Evolutionary conservation across 106 monocot genomes (phyloP).

Genomic region (Apostasia shenzhenica): DNA sequence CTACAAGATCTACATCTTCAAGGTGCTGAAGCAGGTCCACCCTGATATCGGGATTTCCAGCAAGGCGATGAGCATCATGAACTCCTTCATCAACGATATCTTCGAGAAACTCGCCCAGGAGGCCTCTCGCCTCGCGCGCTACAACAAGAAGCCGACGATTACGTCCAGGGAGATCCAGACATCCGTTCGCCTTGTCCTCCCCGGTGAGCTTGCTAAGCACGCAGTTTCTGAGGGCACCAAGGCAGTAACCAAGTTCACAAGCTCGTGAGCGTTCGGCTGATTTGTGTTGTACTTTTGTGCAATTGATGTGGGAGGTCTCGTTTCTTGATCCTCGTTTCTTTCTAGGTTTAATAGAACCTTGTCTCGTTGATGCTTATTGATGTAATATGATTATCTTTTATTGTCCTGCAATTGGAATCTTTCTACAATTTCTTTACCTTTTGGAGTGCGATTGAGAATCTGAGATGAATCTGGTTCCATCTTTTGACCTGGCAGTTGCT

Average conservation of each 20-base stretch:
- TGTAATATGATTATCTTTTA: no score
- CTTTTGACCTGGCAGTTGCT: no score
- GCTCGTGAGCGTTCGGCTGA: neutral
- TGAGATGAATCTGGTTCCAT: no score
- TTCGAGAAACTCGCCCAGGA: slow-evolving; percentile 96
- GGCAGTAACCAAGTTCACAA: slow-evolving; percentile 46
- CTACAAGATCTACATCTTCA: slow-evolving; percentile 43
- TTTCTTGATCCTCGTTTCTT: no score
- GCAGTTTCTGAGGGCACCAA: slow-evolving; percentile 46
- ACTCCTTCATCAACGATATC: slow-evolving; percentile 97
- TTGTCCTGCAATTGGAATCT: no score
- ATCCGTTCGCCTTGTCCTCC: slow-evolving; percentile 64
- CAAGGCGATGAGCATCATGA: slow-evolving; percentile 99
- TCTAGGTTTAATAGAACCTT: no score
- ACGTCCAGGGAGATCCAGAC: slow-evolving; percentile 84
- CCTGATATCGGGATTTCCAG: slow-evolving; percentile 55
- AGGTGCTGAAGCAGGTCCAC: slow-evolving; percentile 38
- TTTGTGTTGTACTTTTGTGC: neutral
- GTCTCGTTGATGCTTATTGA: no score
- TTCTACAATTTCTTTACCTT: no score
- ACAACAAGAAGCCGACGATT: slow-evolving; percentile 79
- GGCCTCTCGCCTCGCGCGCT: slow-evolving; percentile 51
- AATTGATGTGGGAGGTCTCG: no score
- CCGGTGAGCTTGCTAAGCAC: slow-evolving; percentile 77
- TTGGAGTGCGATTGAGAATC: no score